These are phyloP conservation scores for Lenwebbia sp. DNA, from an alignment of 345 rosid species.

Conservation along the genomic window DNA sequence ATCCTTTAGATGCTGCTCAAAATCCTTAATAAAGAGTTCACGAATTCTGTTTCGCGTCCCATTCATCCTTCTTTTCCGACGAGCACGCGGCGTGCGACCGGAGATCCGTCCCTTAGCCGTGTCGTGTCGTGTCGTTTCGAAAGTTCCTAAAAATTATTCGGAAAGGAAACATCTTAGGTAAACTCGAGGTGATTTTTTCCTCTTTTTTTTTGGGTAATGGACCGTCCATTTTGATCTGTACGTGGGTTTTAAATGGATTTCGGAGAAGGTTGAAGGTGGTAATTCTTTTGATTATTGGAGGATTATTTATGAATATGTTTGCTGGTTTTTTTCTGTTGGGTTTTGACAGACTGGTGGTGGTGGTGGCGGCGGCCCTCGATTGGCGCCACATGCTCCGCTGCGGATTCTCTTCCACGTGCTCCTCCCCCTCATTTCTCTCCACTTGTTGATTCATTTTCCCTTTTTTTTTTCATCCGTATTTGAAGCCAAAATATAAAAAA, in stretches of 20 bases:
- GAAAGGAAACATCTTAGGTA: background rate
- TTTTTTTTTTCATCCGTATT: too few relatives aligned
- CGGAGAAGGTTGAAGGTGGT: background rate
- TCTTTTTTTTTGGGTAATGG: background rate
- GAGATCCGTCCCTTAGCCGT: too few relatives aligned
- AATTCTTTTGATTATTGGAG: background rate
- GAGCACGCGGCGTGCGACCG: too few relatives aligned
- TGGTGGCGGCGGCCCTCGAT: background rate
- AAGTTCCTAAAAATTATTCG: too few relatives aligned
- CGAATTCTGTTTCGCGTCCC: too few relatives aligned
- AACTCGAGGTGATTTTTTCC: background rate
- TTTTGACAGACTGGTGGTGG: background rate
- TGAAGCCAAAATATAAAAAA: too few relatives aligned
- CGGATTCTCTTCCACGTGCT: background rate
- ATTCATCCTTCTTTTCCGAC: too few relatives aligned
- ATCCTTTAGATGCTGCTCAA: too few relatives aligned
- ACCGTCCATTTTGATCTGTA: background rate
- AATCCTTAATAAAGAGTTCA: too few relatives aligned
- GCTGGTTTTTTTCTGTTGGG: background rate
- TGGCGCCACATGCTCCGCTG: background rate
- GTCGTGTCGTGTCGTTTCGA: too few relatives aligned
- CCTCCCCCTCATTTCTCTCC: background rate
- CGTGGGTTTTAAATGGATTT: background rate
- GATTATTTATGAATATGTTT: background rate
- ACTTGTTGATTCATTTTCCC: background rate